Conservation (phyloP, 2,329 filamentous ascomycete species). For the Aureobasidium sp. region DNA sequence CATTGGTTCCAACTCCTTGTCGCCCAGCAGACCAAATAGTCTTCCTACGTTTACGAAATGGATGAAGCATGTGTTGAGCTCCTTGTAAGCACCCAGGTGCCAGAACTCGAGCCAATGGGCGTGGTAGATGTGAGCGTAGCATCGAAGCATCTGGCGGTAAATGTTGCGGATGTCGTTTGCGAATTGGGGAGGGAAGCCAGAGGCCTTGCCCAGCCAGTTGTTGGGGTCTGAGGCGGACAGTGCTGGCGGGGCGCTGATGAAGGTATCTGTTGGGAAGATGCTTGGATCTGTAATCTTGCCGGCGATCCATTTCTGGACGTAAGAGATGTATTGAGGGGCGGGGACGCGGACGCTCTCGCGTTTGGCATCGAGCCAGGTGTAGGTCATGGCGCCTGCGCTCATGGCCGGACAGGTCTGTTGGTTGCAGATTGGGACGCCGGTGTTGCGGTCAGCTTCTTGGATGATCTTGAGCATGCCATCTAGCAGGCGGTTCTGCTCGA, state of each 20-base stretch:
- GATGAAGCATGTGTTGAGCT: slow-evolving; percentile 46
- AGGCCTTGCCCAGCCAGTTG: slow-evolving; percentile 81
- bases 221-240: slow-evolving; percentile 50
- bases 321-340: slow-evolving; percentile 85
- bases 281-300: slow-evolving; percentile 86
- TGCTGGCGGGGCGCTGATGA: slow-evolving; percentile 50
- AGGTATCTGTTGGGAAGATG: slow-evolving; percentile 85
- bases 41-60: slow-evolving; percentile 58
- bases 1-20: slow-evolving; percentile 91
- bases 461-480: slow-evolving; percentile 85
- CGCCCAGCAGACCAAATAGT: slow-evolving; percentile 67
- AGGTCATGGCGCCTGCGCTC: slow-evolving; percentile 95
- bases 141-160: slow-evolving; percentile 47
- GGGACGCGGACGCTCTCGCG: slow-evolving; percentile 85
- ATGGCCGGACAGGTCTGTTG: slow-evolving; percentile 76
- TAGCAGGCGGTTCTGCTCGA: slow-evolving; percentile 84
- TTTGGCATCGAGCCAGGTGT: slow-evolving; percentile 89
- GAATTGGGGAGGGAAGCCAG: slow-evolving; percentile 51
- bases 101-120: slow-evolving; percentile 45
- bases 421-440: slow-evolving; percentile 72
- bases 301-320: slow-evolving; percentile 95
- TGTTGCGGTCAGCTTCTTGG: slow-evolving; percentile 73
- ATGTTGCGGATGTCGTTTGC: slow-evolving; percentile 68
- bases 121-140: slow-evolving; percentile 45
- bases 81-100: slow-evolving; percentile 39